Evolutionary conservation across 495 filamentous ascomycete genomes (phyloP).

Genomic region (Hapsidospora chrysogenum): DNA sequence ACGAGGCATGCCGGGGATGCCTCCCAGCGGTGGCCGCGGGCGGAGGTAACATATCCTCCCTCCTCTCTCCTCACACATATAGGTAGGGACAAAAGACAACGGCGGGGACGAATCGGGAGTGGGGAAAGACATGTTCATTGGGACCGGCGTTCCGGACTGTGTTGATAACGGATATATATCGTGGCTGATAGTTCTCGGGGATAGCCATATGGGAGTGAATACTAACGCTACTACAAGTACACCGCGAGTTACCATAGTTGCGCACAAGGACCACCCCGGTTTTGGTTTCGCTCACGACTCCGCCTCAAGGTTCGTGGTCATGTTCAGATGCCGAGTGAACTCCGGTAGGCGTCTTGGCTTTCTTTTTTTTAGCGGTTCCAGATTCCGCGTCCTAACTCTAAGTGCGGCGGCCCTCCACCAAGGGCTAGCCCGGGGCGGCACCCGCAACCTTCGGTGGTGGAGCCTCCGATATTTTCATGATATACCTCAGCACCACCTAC

Average conservation of each 20-base stretch:
- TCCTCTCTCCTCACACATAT: no score
- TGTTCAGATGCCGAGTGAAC: not conserved
- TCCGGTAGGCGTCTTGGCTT: not conserved
- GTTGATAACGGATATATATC: not conserved
- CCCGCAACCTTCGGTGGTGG: not conserved
- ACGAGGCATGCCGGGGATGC: constrained; percentile 13
- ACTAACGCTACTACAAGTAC: no score
- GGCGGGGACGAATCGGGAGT: not conserved
- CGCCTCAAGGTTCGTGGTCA: not conserved
- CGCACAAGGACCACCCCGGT: no score
- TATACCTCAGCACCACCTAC: no score
- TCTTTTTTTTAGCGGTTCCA: not conserved
- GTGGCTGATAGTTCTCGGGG: not conserved
- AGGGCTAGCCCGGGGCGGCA: not conserved
- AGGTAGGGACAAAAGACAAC: no score
- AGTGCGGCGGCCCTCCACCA: no score
- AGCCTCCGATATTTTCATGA: not conserved
- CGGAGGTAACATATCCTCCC: not conserved
- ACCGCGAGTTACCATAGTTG: no score
- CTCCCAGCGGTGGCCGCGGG: constrained; percentile 6
- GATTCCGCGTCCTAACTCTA: not conserved
- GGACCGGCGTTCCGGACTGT: constrained; percentile 2
- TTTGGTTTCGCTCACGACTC: no score
- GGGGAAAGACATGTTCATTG: constrained; percentile 1
- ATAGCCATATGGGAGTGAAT: not conserved